These are phyloP conservation scores for Claviceps monticola DNA, from an alignment of 2,329 filamentous ascomycete species.

Conservation along the genomic window DNA sequence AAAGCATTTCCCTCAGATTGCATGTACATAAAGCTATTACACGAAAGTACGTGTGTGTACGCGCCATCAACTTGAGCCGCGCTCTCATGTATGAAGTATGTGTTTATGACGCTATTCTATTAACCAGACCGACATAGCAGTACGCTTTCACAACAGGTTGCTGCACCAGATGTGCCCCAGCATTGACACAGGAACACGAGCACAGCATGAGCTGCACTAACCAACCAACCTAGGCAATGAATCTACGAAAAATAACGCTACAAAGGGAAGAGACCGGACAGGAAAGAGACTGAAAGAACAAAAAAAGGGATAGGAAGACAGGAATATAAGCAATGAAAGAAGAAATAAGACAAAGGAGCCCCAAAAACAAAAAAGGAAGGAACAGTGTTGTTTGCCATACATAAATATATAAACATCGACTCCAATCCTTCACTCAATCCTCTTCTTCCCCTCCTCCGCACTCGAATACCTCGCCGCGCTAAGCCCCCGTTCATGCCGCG, in stretches of 20 bases:
- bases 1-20: no score
- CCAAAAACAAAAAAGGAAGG: background rate
- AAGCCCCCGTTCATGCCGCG: constrained; percentile 64
- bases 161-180: no score
- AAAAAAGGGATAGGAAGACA: background rate
- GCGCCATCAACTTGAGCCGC: no score
- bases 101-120: no score
- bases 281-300: background rate
- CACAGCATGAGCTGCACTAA: no score
- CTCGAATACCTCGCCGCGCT: constrained; percentile 73
- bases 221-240: no score
- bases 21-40: no score
- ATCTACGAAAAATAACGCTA: background rate
- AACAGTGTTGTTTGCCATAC: background rate
- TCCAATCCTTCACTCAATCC: constrained; percentile 56
- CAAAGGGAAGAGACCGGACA: background rate
- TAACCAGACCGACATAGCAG: no score
- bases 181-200: no score
- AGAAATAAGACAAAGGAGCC: background rate
- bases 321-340: background rate
- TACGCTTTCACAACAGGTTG: no score
- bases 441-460: constrained; percentile 96
- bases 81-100: no score
- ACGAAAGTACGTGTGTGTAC: no score
- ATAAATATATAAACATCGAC: background rate